Percentiles rank a stretch among this genome's conserved stretches.
phyloP scores from a whole-genome alignment of 139 green algal species.

The Haematococcus lacustris region DNA sequence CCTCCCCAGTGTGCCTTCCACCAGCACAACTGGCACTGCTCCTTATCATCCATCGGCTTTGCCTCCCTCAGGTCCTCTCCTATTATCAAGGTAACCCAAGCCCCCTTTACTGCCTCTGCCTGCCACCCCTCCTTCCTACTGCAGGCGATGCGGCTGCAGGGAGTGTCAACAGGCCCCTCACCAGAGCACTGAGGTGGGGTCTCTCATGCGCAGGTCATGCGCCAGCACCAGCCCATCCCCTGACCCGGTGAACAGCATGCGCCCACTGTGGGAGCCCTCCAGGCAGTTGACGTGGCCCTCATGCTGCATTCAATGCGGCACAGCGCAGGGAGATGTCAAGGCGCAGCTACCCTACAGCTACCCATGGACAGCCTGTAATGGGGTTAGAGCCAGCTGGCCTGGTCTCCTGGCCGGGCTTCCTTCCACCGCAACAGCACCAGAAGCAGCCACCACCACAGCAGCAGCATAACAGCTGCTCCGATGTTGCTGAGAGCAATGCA shows the following conservation, averaged over 20 bases:
- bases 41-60: not conserved
- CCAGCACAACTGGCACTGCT: not conserved
- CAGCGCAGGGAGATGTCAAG: too few species aligned
- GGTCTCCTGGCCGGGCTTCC: too few species aligned
- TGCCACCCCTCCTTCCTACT: not conserved
- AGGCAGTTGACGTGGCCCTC: conserved; percentile 34
- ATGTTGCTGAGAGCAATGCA: too few species aligned
- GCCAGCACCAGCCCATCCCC: conserved; percentile 43
- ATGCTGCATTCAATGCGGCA: conserved; percentile 21
- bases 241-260: conserved; percentile 45
- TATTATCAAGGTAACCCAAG: too few species aligned
- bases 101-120: not conserved
- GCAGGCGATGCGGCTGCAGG: too few species aligned
- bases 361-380: too few species aligned
- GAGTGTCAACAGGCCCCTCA: not conserved
- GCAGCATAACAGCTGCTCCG: too few species aligned
- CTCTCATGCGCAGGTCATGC: conserved; percentile 51
- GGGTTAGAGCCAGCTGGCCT: too few species aligned
- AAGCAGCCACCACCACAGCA: too few species aligned
- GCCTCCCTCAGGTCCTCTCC: not conserved
- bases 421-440: too few species aligned
- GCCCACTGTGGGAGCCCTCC: conserved; percentile 41
- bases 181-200: conserved; percentile 2
- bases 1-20: not conserved
- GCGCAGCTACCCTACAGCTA: too few species aligned